Conservation (phyloP, 768 basidiomycete species). For the Nidularia sp. region DNA sequence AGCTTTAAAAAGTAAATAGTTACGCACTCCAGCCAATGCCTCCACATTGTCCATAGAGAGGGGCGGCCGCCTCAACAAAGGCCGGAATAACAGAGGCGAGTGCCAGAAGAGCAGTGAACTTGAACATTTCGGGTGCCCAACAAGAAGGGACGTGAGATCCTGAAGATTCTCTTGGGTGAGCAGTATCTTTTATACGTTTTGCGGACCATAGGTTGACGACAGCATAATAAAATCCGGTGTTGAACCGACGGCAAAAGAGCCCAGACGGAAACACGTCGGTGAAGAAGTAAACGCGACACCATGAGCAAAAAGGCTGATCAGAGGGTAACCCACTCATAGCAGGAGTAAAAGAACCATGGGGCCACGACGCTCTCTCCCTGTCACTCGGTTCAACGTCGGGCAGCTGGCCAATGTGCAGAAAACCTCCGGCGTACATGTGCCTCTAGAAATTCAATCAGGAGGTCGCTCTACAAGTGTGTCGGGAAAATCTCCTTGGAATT, state of each 20-base stretch:
- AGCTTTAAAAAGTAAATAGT: background rate
- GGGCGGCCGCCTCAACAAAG: conserved; percentile 36
- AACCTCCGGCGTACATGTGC: background rate
- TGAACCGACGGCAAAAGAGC: conserved; percentile 20
- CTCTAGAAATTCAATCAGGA: background rate
- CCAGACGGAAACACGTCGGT: conserved; percentile 22
- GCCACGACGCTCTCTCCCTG: conserved; percentile 6
- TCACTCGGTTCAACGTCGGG: conserved; percentile 18
- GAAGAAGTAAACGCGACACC: conserved; percentile 1
- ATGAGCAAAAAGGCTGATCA: conserved; percentile 11
- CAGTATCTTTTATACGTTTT: background rate
- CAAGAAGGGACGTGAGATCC: background rate
- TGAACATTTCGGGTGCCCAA: conserved; percentile 33
- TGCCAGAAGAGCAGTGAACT: conserved; percentile 38
- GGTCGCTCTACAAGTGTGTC: background rate
- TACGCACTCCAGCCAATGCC: conserved; percentile 47
- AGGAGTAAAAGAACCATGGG: conserved; percentile 3
- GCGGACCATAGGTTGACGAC: conserved; percentile 9
- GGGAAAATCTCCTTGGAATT: background rate
- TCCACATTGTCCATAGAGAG: conserved; percentile 51
- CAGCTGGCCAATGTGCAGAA: background rate
- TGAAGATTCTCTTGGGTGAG: background rate
- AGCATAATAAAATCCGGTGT: conserved; percentile 31
- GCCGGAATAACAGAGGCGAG: conserved; percentile 38
- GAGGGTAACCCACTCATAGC: conserved; percentile 23